These are phyloP conservation scores for Afroboletus lepidellus DNA, from an alignment of 1,284 basidiomycete genomes.

Conservation along the genomic window DNA sequence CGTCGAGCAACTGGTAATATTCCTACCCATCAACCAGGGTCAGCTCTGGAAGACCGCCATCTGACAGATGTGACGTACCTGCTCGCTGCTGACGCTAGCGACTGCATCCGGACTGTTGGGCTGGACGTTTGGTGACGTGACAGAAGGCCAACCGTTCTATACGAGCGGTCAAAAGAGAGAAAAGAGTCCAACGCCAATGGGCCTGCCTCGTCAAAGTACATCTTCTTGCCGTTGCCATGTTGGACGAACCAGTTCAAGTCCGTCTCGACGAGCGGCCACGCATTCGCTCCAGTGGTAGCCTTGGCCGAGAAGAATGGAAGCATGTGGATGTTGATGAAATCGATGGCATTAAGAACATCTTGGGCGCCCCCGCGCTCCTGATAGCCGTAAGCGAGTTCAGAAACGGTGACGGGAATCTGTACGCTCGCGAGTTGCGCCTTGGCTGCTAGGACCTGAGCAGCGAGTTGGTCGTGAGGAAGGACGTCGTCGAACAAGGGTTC, in stretches of 20 bases:
- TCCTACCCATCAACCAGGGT: slow-evolving; percentile 15
- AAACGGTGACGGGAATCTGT: slow-evolving; percentile 66
- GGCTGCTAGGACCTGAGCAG: slow-evolving; percentile 50
- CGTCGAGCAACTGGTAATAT: slow-evolving; percentile 66
- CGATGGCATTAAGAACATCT: slow-evolving; percentile 60
- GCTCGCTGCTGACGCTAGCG: slow-evolving; percentile 57
- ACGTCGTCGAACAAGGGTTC: slow-evolving; percentile 71
- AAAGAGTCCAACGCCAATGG: not conserved
- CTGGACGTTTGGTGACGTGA: slow-evolving; percentile 56
- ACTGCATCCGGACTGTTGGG: slow-evolving; percentile 55
- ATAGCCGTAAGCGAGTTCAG: slow-evolving; percentile 50
- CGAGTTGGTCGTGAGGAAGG: slow-evolving; percentile 51
- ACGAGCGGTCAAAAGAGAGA: not conserved
- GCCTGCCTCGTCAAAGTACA: slow-evolving; percentile 63
- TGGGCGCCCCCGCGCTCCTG: slow-evolving; percentile 52
- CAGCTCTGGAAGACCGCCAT: slow-evolving; percentile 11
- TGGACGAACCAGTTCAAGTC: slow-evolving; percentile 65
- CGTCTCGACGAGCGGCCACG: slow-evolving; percentile 60
- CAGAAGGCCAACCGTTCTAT: slow-evolving; percentile 74
- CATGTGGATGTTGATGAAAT: slow-evolving; percentile 70
- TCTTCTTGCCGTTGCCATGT: slow-evolving; percentile 65
- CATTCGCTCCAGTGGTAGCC: slow-evolving; percentile 38
- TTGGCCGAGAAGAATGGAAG: slow-evolving; percentile 68
- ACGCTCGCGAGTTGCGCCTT: slow-evolving; percentile 52
- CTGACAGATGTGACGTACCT: slow-evolving; percentile 33